Evolutionary conservation across 257 asterid species (phyloP), one percentile per base, ranked within the genome.

Genomic region (Solanum lycopersicoides): DNA sequence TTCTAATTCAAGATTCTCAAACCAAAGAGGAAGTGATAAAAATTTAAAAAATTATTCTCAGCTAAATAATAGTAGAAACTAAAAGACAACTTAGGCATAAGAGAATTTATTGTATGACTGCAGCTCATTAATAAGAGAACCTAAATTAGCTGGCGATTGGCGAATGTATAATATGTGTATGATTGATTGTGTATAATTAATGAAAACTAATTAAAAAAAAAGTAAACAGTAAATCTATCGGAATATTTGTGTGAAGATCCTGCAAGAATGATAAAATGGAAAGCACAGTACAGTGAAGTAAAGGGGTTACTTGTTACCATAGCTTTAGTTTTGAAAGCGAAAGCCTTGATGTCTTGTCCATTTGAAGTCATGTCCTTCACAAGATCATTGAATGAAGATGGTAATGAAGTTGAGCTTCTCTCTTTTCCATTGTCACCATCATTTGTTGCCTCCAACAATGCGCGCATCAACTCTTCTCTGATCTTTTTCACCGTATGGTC

Each of bases 391-490:
- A 94, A 95, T 88, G 97, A 90, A 87, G 89, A 86, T 56, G 93
- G 94, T 14, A 89, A 88, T 85, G 88, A 87, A 66, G 86, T 90
- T 85, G 91, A 85, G 87, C 75, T 91, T 66, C 60, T 88, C 94
- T 60, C 86, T 86, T 79, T 39, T 86, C 92, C 95, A 79, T 63
- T 83, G 83, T 59, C 88, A 83, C 84, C 91, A 79, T 90, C 90
- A 86, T 28, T 86, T 73, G 87, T 92, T 89, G 93, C 91, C 88
- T 96, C 98, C 90, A 92, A 85, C 89, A 96, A 91, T 88, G 98
- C 94, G 93, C 89, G 91, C 77, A 94, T 91, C 95, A 96, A 93
- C 94, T 95, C 98, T 91, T 95, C 99, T 84, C 99, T 96, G 93
- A 95, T 94, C 99, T 96, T 92, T 94, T 94, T 89, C 83, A 90